These are phyloP conservation scores for Trypanosoma theileri DNA, from an alignment of 208 protist genomes.

Conservation along the genomic window DNA sequence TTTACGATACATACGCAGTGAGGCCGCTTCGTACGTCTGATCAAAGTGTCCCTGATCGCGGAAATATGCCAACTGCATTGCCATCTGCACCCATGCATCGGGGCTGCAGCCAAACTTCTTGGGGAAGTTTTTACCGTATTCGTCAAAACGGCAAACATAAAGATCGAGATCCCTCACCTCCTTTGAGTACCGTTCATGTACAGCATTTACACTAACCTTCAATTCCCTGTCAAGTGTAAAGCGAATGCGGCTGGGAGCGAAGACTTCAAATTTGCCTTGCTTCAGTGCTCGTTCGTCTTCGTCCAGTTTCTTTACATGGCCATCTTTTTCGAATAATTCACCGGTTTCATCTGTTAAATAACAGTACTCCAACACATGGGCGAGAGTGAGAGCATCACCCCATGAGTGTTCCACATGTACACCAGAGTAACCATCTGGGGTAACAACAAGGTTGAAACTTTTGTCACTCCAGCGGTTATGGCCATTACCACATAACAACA, in stretches of 20 bases:
- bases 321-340: constrained; percentile 49
- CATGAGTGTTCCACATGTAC: constrained; percentile 84
- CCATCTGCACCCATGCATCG: constrained; percentile 83
- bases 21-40: constrained; percentile 74
- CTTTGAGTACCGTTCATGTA: constrained; percentile 41
- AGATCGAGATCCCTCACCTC: constrained; percentile 64
- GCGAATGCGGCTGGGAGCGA: constrained; percentile 50
- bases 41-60: constrained; percentile 53
- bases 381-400: constrained; percentile 67
- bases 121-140: constrained; percentile 52
- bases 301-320: constrained; percentile 39
- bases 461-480: constrained; percentile 81
- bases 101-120: constrained; percentile 44
- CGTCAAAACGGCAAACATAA: constrained; percentile 43
- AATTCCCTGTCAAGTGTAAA: constrained; percentile 68
- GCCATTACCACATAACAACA: constrained; percentile 68
- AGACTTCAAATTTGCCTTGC: constrained; percentile 29
- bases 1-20: constrained; percentile 57
- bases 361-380: constrained; percentile 56
- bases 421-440: constrained; percentile 51
- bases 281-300: constrained; percentile 38
- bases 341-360: constrained; percentile 49
- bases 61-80: constrained; percentile 81
- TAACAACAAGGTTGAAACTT: constrained; percentile 75
- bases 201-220: constrained; percentile 34